Evolutionary conservation across 768 basidiomycete species (phyloP), one percentile per base, ranked within the genome.

Genomic region (Hysterangium stoloniferum): DNA sequence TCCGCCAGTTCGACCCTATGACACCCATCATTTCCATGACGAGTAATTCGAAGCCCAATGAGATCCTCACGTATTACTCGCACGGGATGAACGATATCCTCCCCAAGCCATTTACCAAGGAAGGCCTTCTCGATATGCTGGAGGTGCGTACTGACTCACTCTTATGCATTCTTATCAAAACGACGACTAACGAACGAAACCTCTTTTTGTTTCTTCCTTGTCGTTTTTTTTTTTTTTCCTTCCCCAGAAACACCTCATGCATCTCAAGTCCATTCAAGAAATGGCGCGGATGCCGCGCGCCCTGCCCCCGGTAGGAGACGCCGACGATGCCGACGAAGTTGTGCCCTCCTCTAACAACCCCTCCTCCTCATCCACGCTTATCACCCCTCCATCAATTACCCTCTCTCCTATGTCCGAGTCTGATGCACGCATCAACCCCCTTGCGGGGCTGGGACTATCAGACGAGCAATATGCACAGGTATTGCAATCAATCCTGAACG

Each of bases 1-100:
- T 98, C 58, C 77, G 95, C 15, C 89, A 93, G 68, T 98, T 97
- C 62, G 93, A 97, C 68, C 80, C 82, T 52, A 85, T 84, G 71
- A 96, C 94, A 35, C 95, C 95, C 4, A 97, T 98, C 64, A 96
- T 98, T 57, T 95, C 92, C 20, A 98, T 98, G 95, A 98, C 94
- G 46, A 85, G 82, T 60, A 95, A 93, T 65, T 90, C 88, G 48
- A 86, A 90, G 59, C 92, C 93, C 24, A 84, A 86, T 66, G 87
- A 95, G 65, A 85, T 95, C 55, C 82, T 94, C 80, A 88, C 83
- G 6, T 95, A 94, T 61, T 86, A 85, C 64, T 82, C 84, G 25
- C 83, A 82, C 35, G 86, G 78, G 15, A 97, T 97, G 94, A 97
- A 94, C 65, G 94, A 97, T 67, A 86, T 96, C 52, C 71, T 98